Evolutionary conservation across 2,329 filamentous ascomycete genomes (phyloP), one percentile per base, ranked within the genome.

Genomic region (Diaporthe nobilis): DNA sequence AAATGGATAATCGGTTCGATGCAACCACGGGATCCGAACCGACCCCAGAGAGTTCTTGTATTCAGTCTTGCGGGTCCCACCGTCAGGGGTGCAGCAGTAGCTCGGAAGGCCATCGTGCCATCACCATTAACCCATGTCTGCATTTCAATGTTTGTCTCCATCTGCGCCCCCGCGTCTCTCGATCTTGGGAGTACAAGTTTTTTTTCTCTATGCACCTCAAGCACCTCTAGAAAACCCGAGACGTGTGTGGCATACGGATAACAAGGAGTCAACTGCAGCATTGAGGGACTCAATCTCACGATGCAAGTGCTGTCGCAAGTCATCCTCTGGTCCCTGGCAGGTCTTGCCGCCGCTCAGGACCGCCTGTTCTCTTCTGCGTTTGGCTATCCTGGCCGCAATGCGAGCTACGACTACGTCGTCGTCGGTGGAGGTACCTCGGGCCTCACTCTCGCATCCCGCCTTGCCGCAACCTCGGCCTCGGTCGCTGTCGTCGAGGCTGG

Each of bases 401-500:
- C 75, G 0, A 67, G 49, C 6, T 76, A 72, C 37, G 75, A 76
- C 67, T 76, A 76, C 51, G 67, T 76, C 28, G 60, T 76, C 39
- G 51, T 76, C 12, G 75, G 72, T 6, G 75, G 72, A n/a, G 72
- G 75, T 20, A 75, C 75, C 9, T 60, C 75, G 3, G 75, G 72
- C 7, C 55, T 76, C 20, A 72, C 72, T 7, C 42, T 76, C n/a
- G 75, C 75, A 7, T 72, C 72, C 0, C 72, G 75, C 10, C 67
- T 76, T 8, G 75, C 75, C 8, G 9, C 60, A 22, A 63, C 53
- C 1, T 60, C 74, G n/a, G 65, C 58, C 17, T 73, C 68, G 15
- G 75, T 76, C 1, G 75, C 72, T 1, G 75, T 76, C 8, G 22
- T 76, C 17, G 75, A 75, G 61, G 75, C 75, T 1, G 75, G 75